Conservation (phyloP, 106 monocot genomes). For the Allium sativum region DNA sequence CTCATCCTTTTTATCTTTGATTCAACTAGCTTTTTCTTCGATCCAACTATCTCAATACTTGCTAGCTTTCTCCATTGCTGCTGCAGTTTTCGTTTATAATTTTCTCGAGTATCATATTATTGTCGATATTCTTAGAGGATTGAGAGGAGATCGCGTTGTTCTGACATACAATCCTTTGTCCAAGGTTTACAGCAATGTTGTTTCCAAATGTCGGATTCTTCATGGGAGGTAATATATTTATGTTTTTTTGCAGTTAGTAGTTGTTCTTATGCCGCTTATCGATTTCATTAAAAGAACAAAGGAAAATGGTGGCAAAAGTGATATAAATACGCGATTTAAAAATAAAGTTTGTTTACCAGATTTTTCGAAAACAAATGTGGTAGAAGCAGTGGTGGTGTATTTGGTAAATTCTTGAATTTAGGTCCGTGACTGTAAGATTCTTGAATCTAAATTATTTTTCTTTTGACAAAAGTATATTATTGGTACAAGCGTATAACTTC, state of each 20-base stretch:
- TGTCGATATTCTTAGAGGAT: slow-evolving; percentile 48
- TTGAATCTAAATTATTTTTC: too few relatives aligned
- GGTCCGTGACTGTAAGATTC: too few relatives aligned
- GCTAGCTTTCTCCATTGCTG: slow-evolving; percentile 19
- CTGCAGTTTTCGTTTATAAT: slow-evolving; percentile 39
- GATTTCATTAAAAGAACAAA: too few relatives aligned
- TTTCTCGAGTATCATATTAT: slow-evolving; percentile 78
- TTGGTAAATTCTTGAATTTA: too few relatives aligned
- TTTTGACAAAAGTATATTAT: too few relatives aligned
- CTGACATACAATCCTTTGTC: slow-evolving; percentile 64
- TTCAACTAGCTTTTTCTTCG: slow-evolving; percentile 23
- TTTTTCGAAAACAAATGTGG: too few relatives aligned
- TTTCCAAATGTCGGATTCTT: slow-evolving; percentile 60
- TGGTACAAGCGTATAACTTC: too few relatives aligned
- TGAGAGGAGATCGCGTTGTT: slow-evolving; percentile 42
- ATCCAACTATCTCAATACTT: slow-evolving; percentile 36
- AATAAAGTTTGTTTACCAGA: too few relatives aligned
- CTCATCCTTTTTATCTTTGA: background rate
- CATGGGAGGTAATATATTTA: slow-evolving; percentile 50
- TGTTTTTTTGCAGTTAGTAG: slow-evolving; percentile 1
- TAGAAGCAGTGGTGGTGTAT: too few relatives aligned
- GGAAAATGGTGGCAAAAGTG: too few relatives aligned
- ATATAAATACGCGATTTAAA: too few relatives aligned
- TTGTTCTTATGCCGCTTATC: too few relatives aligned
- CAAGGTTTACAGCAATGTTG: slow-evolving; percentile 56